These are phyloP conservation scores for Teratosphaeria viscida DNA, from an alignment of 2,329 filamentous ascomycete species.

Conservation along the genomic window DNA sequence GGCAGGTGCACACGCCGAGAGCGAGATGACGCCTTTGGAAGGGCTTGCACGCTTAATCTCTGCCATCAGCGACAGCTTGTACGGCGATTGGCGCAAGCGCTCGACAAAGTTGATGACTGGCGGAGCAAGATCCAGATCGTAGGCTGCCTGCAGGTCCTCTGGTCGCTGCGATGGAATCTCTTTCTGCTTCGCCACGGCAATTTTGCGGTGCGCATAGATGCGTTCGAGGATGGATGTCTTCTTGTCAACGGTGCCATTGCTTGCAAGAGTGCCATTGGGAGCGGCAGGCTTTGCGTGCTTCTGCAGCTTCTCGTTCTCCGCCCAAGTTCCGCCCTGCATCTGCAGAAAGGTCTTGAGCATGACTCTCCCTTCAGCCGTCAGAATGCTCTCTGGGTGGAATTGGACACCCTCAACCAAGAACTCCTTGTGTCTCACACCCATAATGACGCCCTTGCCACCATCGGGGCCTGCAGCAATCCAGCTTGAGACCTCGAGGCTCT, in stretches of 20 bases:
- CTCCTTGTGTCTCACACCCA: constrained; percentile 91
- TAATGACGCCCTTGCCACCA: constrained; percentile 76
- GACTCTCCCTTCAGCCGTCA: constrained; percentile 74
- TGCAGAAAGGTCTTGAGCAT: constrained; percentile 91
- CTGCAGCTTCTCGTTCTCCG: constrained; percentile 55
- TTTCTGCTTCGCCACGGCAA: constrained; percentile 70
- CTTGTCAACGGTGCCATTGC: constrained; percentile 33
- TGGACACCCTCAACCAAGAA: constrained; percentile 90
- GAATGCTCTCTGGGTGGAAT: constrained; percentile 94
- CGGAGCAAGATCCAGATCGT: constrained; percentile 73
- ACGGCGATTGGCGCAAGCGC: constrained; percentile 70
- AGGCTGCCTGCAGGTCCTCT: constrained; percentile 74
- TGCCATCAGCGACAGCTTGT: constrained; percentile 86
- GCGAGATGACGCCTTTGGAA: constrained; percentile 87
- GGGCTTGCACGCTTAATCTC: constrained; percentile 96
- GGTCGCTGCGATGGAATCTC: constrained; percentile 73
- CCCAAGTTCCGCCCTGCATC: constrained; percentile 86
- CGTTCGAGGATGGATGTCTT: constrained; percentile 80
- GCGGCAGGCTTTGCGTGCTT: constrained; percentile 12
- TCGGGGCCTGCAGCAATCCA: constrained; percentile 71
- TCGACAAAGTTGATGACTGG: constrained; percentile 71
- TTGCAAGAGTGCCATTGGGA: constrained; percentile 10
- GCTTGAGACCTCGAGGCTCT: constrained; percentile 78
- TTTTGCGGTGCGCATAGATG: constrained; percentile 76
- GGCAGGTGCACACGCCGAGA: constrained; percentile 75